These are phyloP conservation scores for Fusarium concolor DNA, from an alignment of 2,329 filamentous ascomycete genomes.

Conservation along the genomic window DNA sequence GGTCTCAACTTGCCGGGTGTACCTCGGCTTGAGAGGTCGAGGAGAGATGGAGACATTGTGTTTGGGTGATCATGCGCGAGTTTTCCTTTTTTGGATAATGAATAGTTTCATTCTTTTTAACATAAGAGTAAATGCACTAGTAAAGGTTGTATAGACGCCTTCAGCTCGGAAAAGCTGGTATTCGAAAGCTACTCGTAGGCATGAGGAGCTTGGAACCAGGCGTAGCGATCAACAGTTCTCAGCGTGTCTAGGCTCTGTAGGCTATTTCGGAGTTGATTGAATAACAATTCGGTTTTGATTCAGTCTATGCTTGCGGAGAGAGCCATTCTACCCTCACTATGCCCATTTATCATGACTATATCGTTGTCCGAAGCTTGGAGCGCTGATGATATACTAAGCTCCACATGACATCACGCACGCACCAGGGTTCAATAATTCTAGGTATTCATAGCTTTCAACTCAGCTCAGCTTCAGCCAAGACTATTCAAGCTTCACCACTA, in stretches of 20 bases:
- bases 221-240: not conserved
- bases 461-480: conserved; percentile 9
- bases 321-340: too few relatives aligned
- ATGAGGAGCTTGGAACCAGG: not conserved
- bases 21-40: conserved; percentile 35
- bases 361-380: not conserved
- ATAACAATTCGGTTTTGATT: not conserved
- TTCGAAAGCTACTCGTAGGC: not conserved
- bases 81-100: conserved; percentile 35
- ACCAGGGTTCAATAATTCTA: conserved; percentile 25
- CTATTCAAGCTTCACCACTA: conserved; percentile 6
- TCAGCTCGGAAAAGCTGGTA: not conserved
- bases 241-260: not conserved
- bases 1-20: conserved; percentile 40
- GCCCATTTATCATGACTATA: not conserved
- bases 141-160: not conserved
- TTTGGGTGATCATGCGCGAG: conserved; percentile 22
- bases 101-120: not conserved
- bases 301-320: not conserved
- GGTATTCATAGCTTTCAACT: conserved; percentile 1
- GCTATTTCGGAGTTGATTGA: not conserved
- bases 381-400: conserved; percentile 20
- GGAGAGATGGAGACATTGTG: not conserved
- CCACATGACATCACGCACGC: conserved; percentile 45
- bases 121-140: not conserved